phyloP scores from a whole-genome alignment of 2,329 filamentous ascomycete genomes.

The Trichoderma hamatum region DNA sequence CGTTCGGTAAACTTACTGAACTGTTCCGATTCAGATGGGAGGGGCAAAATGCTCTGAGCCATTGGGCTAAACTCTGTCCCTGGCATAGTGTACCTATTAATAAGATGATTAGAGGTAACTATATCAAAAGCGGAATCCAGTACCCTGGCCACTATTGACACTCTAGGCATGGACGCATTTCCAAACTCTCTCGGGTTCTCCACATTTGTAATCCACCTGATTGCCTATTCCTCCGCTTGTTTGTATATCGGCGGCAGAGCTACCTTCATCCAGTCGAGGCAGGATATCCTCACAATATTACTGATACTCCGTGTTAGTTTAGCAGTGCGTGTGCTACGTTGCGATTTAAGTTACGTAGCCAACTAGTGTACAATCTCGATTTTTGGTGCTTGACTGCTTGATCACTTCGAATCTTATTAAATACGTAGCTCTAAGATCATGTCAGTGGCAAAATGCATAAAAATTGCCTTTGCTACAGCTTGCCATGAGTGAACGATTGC shows the following conservation, averaged over 20 bases:
- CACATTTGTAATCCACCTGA: neutral
- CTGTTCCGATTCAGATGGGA: neutral
- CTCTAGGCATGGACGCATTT: neutral
- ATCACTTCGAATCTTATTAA: neutral
- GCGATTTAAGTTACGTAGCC: neutral
- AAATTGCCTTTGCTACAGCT: neutral
- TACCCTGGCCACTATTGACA: neutral
- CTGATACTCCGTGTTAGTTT: neutral
- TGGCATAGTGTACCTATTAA: neutral
- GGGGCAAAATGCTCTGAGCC: neutral
- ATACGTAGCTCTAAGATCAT: neutral
- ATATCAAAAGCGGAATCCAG: neutral
- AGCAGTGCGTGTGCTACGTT: neutral
- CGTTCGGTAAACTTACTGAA: neutral
- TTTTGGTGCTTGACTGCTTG: neutral
- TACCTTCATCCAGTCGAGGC: neutral
- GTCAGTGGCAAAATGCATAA: neutral
- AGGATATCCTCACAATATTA: neutral
- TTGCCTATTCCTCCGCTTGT: neutral
- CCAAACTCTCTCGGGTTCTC: neutral
- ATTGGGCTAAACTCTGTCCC: neutral
- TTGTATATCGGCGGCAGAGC: neutral
- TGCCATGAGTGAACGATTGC: neutral
- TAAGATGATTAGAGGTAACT: neutral
- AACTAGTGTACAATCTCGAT: neutral